Conservation (phyloP, 2,329 filamentous ascomycete genomes). For the Colletotrichum sublineola region DNA sequence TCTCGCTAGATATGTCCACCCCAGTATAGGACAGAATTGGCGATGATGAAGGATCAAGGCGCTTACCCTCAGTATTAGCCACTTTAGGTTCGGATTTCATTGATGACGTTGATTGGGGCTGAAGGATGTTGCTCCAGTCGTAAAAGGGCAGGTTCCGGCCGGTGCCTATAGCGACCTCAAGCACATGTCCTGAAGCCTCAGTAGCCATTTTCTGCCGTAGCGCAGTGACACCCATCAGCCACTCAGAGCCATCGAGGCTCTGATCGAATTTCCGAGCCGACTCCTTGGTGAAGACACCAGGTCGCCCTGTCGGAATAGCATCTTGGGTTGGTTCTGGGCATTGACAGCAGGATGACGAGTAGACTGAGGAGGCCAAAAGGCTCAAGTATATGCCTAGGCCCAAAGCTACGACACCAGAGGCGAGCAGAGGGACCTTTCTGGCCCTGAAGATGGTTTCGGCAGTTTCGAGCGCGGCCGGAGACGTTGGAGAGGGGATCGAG, state of each 20-base stretch:
- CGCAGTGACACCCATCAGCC: slow-evolving; percentile 66
- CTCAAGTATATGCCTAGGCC: slow-evolving; percentile 39
- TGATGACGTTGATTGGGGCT: neutral
- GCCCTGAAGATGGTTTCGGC: slow-evolving; percentile 39
- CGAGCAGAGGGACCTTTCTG: slow-evolving; percentile 35
- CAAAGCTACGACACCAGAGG: slow-evolving; percentile 35
- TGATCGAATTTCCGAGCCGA: slow-evolving; percentile 70
- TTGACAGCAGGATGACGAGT: slow-evolving; percentile 2
- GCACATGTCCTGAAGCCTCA: slow-evolving; percentile 67
- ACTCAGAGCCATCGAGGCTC: slow-evolving; percentile 69
- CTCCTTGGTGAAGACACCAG: slow-evolving; percentile 59
- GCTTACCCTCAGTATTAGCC: neutral
- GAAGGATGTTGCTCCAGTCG: slow-evolving; percentile 57
- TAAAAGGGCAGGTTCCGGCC: slow-evolving; percentile 73
- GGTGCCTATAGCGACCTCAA: slow-evolving; percentile 74
- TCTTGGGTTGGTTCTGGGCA: slow-evolving; percentile 48
- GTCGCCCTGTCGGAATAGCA: slow-evolving; percentile 61
- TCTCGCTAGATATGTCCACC: slow-evolving; percentile 71
- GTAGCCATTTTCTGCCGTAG: slow-evolving; percentile 64
- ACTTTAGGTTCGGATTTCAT: neutral
- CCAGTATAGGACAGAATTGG: slow-evolving; percentile 69
- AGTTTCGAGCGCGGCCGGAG: slow-evolving; percentile 23
- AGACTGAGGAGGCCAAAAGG: slow-evolving; percentile 34
- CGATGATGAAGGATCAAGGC: neutral
- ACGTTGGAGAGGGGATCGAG: neutral